Evolutionary conservation across 2,329 filamentous ascomycete species (phyloP), one percentile per base, ranked within the genome.

Genomic region (Trichoderma sp.): DNA sequence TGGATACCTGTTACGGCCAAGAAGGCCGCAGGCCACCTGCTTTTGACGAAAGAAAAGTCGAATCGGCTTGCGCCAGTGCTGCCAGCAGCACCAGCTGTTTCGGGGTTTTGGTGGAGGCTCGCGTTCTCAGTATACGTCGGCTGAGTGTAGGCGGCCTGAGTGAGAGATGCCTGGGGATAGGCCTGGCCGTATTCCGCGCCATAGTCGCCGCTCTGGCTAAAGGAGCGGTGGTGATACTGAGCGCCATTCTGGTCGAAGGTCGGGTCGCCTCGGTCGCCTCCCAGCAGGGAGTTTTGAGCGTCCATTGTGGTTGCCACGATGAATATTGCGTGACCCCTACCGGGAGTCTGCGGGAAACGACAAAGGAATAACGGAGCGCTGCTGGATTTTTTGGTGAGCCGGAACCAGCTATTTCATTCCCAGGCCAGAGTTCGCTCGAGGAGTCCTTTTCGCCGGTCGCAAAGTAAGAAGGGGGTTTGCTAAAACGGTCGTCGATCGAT

Each of bases 11-110:
- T 89, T 43, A 92, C 86, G 72, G 89, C 79, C 81, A 96, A 88
- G 78, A 98, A 98, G 71, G 89, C 84, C 85, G 93, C 95, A 19
- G 94, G 94, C 95, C 96, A 99, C 76, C 86, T 88, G 69, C 92
- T 92, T 77, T 89, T 92, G 75, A 96, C 91, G 74, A 92, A 88
- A 78, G 94, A 95, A 83, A 94, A 75, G 66, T 72, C 76, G 70
- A 94, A 75, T 68, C 72, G 76, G 70, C 75, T 75, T 52, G 74
- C 74, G 55, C 76, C 73, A 37, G 79, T 76, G 69, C 77, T 78
- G 55, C 72, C 70, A 19, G 79, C 73, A 14, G 77, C 75, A 37
- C 74, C 73, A 21, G 80, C 79, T 33, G 78, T 72, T 47, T 81
- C 75, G 66, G 75, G 77, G 62, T 72, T 72, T 37, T 74, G 74